Conservation (phyloP, 2,329 filamentous ascomycete genomes). For the Calonectria pseudoreteaudii region DNA sequence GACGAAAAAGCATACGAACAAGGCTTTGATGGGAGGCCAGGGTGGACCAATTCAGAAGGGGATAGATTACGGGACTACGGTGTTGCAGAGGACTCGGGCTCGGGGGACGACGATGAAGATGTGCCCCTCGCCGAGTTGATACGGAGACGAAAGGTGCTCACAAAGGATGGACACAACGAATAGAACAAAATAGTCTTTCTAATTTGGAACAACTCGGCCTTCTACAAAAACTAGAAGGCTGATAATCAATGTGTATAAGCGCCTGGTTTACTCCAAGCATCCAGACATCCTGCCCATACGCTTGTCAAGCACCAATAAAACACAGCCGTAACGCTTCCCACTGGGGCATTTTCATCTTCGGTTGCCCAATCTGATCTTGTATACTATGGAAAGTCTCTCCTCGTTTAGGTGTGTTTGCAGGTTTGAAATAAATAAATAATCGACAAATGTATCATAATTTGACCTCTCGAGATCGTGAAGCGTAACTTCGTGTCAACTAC, state of each 20-base stretch:
- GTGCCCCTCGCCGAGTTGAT: conserved; percentile 78
- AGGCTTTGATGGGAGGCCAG: conserved; percentile 51
- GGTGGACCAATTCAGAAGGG: conserved; percentile 81
- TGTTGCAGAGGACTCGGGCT: conserved; percentile 75
- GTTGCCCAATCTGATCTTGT: conserved; percentile 44
- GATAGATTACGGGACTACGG: conserved; percentile 81
- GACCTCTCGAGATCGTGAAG: conserved; percentile 37
- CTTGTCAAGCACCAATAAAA: conserved; percentile 35
- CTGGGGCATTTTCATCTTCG: conserved; percentile 32
- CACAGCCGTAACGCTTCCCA: conserved; percentile 37
- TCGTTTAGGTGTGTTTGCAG: conserved; percentile 29
- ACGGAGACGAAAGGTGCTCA: conserved; percentile 61
- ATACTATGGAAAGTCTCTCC: conserved; percentile 38
- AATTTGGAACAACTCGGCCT: conserved; percentile 31
- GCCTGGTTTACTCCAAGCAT: conserved; percentile 35
- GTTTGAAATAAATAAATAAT: conserved; percentile 20
- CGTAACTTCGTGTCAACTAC: conserved; percentile 55
- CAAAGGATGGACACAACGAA: conserved; percentile 47
- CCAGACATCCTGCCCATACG: conserved; percentile 32
- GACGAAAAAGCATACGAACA: conserved; percentile 62
- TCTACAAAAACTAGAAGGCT: conserved; percentile 23
- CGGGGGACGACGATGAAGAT: conserved; percentile 62
- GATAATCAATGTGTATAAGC: conserved; percentile 18
- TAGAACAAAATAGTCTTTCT: conserved; percentile 36
- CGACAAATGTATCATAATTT: conserved; percentile 34